Evolutionary conservation across 202 grass and related monocot species (phyloP).

Genomic region (Panicum virgatum): DNA sequence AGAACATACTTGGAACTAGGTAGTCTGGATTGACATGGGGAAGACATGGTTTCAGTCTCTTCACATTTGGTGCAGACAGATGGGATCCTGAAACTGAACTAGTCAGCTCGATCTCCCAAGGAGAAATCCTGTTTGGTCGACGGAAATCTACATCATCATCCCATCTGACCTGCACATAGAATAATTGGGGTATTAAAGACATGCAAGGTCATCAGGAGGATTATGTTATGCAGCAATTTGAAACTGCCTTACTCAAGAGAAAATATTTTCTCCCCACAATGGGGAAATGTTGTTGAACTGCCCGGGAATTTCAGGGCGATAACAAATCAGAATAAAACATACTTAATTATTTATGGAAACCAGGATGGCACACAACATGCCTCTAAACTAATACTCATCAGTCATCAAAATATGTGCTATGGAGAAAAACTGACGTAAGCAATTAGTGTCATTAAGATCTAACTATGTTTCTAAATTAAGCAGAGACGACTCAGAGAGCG

Average conservation of each 20-base stretch:
- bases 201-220: not conserved
- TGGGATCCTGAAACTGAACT: conserved; percentile 64
- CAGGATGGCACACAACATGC: not conserved
- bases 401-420: conserved; percentile 12
- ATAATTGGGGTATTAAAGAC: not conserved
- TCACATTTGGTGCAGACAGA: conserved; percentile 53
- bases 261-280: not conserved
- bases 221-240: not conserved
- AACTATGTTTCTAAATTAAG: not conserved
- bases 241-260: not conserved
- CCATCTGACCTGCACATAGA: conserved; percentile 73
- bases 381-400: not conserved
- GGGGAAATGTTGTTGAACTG: not conserved
- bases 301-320: not conserved
- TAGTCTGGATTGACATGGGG: conserved; percentile 57
- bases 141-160: conserved; percentile 65
- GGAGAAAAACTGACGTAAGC: not conserved
- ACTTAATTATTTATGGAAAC: not conserved
- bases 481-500: not conserved
- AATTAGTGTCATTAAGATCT: not conserved
- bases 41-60: conserved; percentile 68
- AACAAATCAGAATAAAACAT: not conserved
- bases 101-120: conserved; percentile 91
- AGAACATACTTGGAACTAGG: conserved; percentile 60
- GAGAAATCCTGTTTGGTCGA: conserved; percentile 76